These are phyloP conservation scores for Pythium brachiatum DNA, from an alignment of 352 stramenopile species.

Conservation along the genomic window DNA sequence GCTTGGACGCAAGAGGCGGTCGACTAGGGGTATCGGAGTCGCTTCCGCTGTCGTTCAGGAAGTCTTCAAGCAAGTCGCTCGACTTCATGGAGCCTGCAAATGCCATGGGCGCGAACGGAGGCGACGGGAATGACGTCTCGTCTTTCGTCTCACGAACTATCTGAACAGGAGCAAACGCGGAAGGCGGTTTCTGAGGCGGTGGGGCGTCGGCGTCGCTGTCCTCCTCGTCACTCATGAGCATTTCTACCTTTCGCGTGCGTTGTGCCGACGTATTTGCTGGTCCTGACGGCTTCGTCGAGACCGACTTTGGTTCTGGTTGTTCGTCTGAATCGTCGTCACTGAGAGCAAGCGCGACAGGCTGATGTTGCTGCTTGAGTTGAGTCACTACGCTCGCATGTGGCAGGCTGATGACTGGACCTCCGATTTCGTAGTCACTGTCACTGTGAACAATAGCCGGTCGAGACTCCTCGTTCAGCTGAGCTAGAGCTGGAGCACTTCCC, in stretches of 20 bases:
- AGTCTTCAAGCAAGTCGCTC: constrained; percentile 46
- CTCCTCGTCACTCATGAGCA: constrained; percentile 33
- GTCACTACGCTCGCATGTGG: background rate
- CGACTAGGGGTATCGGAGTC: constrained; percentile 33
- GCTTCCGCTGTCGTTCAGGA: constrained; percentile 67
- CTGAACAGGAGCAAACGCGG: background rate
- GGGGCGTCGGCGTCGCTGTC: constrained; percentile 4
- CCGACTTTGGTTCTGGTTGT: background rate
- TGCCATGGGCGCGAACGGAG: constrained; percentile 5
- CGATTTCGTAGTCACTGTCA: background rate
- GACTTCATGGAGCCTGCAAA: constrained; percentile 9
- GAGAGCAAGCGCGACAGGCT: background rate
- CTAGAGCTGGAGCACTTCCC: background rate
- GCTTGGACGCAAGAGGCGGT: background rate
- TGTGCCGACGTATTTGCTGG: background rate
- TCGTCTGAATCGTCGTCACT: constrained; percentile 10
- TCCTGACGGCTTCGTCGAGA: background rate
- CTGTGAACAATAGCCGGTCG: background rate
- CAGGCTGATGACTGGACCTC: background rate
- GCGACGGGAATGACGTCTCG: constrained; percentile 6
- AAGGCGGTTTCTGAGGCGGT: background rate
- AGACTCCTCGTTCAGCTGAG: background rate
- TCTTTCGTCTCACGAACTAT: background rate
- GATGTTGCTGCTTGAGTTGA: constrained; percentile 1
- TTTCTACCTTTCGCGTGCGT: constrained; percentile 13